Conservation (phyloP, 306 rosid species). For the Arachis stenosperma region DNA sequence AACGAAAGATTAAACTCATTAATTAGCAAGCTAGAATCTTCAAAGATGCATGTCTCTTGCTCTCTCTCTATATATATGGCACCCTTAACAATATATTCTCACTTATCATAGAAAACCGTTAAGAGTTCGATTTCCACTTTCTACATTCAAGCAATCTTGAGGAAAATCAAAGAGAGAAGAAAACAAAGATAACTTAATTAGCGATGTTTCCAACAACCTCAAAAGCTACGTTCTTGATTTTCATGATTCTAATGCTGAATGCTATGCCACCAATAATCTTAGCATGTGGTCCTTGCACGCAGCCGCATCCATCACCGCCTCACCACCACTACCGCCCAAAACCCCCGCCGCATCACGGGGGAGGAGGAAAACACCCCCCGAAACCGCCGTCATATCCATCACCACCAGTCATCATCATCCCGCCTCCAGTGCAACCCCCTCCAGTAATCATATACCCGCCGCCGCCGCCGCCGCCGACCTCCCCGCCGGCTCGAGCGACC, state of each 20-base stretch:
- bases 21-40: neutral
- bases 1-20: neutral
- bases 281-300: constrained; percentile 68
- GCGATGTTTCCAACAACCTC: constrained; percentile 52
- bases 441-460: constrained; percentile 61
- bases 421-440: constrained; percentile 58
- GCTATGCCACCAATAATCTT: constrained; percentile 51
- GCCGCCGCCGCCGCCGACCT: constrained; percentile 56
- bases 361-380: constrained; percentile 47
- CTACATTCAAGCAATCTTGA: neutral
- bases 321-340: constrained; percentile 47
- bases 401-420: constrained; percentile 47
- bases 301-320: constrained; percentile 51
- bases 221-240: constrained; percentile 54
- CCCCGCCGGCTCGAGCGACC: constrained; percentile 51
- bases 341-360: constrained; percentile 58
- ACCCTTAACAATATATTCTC: neutral
- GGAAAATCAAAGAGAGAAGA: too few species aligned
- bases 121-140: neutral
- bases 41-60: too few species aligned
- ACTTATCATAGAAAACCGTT: neutral
- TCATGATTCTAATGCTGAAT: constrained; percentile 49
- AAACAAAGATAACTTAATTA: neutral
- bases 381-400: constrained; percentile 40
- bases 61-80: too few species aligned